Conservation (phyloP, 1,284 basidiomycete genomes). For the Leccinum solheimii region DNA sequence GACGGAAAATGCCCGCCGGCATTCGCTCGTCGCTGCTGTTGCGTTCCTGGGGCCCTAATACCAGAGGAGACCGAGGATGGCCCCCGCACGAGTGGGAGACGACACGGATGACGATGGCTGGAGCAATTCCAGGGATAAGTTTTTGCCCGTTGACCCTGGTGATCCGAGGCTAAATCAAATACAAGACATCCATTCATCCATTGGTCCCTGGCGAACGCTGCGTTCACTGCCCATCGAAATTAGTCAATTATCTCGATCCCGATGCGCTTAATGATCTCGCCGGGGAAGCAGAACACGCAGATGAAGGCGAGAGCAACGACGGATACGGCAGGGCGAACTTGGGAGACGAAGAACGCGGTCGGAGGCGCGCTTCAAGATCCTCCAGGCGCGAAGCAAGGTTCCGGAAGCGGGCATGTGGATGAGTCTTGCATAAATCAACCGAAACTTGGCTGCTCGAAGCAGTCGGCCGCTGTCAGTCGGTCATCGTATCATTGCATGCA, state of each 20-base stretch:
- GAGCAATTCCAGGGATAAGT: conserved; percentile 27
- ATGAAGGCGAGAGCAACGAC: conserved; percentile 41
- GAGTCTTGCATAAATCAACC: conserved; percentile 53
- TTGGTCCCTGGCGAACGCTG: conserved; percentile 28
- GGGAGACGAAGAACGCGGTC: conserved; percentile 44
- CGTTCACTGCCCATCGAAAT: conserved; percentile 64
- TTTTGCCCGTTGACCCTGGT: not conserved
- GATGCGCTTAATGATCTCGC: conserved; percentile 61
- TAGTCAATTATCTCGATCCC: conserved; percentile 53
- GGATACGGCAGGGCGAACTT: conserved; percentile 27
- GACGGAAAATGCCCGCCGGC: conserved; percentile 17
- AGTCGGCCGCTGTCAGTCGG: not conserved
- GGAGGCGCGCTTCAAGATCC: conserved; percentile 64
- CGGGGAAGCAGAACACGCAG: conserved; percentile 46
- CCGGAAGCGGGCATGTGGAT: conserved; percentile 76
- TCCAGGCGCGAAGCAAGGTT: conserved; percentile 59
- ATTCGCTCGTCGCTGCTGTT: not conserved
- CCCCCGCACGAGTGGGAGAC: conserved; percentile 15
- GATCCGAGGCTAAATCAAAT: conserved; percentile 8
- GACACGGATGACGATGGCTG: conserved; percentile 26
- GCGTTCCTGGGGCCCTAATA: conserved; percentile 38
- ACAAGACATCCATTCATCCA: conserved; percentile 17
- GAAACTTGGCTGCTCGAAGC: not conserved
- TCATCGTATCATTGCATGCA: not conserved
- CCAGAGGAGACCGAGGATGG: conserved; percentile 49